Evolutionary conservation across 257 asterid species (phyloP).

Genomic region (Plantago elongata): DNA sequence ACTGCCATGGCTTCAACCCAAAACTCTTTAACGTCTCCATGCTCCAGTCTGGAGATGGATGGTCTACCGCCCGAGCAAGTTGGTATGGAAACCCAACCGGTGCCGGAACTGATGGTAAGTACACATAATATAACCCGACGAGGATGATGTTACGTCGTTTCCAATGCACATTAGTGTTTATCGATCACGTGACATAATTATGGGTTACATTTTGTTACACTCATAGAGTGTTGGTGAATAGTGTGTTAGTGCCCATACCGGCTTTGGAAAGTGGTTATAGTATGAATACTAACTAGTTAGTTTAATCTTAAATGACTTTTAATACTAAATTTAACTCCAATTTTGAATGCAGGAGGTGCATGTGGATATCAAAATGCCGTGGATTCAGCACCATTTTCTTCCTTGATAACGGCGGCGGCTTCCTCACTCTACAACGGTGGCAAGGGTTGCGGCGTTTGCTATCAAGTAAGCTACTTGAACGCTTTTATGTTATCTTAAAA

Average conservation of each 20-base stretch:
- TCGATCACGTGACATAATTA: too few species aligned
- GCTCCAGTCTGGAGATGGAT: slow-evolving; percentile 29
- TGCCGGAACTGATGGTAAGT: slow-evolving; percentile 76
- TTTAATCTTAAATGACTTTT: too few species aligned
- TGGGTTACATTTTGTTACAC: too few species aligned
- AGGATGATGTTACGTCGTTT: neutral
- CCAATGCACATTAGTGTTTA: too few species aligned
- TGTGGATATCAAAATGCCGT: slow-evolving; percentile 72
- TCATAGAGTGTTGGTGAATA: too few species aligned
- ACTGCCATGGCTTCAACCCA: slow-evolving; percentile 52
- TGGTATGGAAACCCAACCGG: slow-evolving; percentile 86
- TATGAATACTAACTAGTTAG: too few species aligned
- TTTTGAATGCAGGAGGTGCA: slow-evolving; percentile 19
- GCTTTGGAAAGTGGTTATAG: too few species aligned
- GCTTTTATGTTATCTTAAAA: neutral
- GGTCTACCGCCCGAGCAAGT: slow-evolving; percentile 76
- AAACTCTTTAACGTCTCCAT: slow-evolving; percentile 37
- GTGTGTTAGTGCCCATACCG: too few species aligned
- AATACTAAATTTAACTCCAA: too few species aligned
- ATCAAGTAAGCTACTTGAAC: slow-evolving; percentile 35
- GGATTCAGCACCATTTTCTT: slow-evolving; percentile 61
- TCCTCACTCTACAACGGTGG: slow-evolving; percentile 55
- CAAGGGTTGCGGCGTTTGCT: slow-evolving; percentile 77
- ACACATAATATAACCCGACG: neutral
- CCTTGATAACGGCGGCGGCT: slow-evolving; percentile 68